phyloP scores from a whole-genome alignment of 2,329 filamentous ascomycete species.

The Bipolaris cookei region DNA sequence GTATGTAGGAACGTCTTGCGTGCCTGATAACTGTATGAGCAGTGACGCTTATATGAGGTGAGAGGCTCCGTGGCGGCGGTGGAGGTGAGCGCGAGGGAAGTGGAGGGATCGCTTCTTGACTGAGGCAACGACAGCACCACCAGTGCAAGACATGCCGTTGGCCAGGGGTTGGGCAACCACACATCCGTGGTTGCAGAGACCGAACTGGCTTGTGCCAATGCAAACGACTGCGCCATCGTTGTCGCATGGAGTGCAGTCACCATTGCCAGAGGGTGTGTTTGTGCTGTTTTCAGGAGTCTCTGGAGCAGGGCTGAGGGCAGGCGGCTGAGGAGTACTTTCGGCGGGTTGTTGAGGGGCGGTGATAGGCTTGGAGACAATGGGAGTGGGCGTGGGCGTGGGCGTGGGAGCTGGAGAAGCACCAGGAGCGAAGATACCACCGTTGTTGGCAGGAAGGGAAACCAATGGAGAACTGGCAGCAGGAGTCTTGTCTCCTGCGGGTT shows the following conservation, averaged over 20 bases:
- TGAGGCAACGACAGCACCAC: conserved; percentile 34
- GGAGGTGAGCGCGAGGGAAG: conserved; percentile 37
- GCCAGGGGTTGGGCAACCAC: conserved; percentile 52
- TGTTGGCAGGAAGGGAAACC: conserved; percentile 16
- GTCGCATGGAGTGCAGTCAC: conserved; percentile 46
- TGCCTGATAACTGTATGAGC: conserved; percentile 2
- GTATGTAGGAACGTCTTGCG: conserved; percentile 11
- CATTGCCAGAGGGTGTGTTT: conserved; percentile 16
- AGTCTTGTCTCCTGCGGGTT: conserved; percentile 1
- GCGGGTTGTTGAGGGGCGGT: conserved; percentile 14
- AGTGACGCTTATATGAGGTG: conserved; percentile 27
- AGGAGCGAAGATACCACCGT: conserved; percentile 36
- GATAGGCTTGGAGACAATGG: conserved; percentile 1
- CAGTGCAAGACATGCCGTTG: conserved; percentile 51
- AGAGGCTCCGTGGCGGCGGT: conserved; percentile 38
- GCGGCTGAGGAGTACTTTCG: conserved; percentile 9
- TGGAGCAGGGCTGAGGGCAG: conserved; percentile 4
- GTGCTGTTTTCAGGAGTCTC: conserved; percentile 17
- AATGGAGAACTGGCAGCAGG: conserved; percentile 9
- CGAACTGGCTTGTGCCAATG: conserved; percentile 52
- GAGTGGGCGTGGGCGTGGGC: conserved; percentile 12
- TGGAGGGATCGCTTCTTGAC: conserved; percentile 24
- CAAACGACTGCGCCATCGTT: conserved; percentile 53
- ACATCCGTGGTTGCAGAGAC: conserved; percentile 54
- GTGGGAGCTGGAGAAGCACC: conserved; percentile 40